Percentiles rank a stretch among this genome's conserved stretches.
Conservation (phyloP, 2,329 filamentous ascomycete species). For the Fusarium foetens region DNA sequence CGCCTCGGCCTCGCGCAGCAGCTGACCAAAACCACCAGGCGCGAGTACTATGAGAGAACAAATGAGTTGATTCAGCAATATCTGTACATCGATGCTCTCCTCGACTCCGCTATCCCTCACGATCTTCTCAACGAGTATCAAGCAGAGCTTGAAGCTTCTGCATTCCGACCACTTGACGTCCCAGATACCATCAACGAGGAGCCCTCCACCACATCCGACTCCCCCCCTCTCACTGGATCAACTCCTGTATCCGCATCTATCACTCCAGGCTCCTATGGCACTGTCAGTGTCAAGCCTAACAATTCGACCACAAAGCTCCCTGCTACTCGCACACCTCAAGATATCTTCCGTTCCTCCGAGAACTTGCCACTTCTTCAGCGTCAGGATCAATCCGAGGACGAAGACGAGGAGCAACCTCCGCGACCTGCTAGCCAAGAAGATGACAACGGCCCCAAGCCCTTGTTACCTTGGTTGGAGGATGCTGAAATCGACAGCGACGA, state of each 20-base stretch:
- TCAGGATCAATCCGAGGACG: slow-evolving; percentile 57
- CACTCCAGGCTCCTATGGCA: slow-evolving; percentile 46
- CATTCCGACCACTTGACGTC: slow-evolving; percentile 66
- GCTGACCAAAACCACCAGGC: slow-evolving; percentile 54
- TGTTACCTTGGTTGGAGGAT: slow-evolving; percentile 78
- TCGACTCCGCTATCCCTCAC: slow-evolving; percentile 93
- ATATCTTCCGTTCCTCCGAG: slow-evolving; percentile 82
- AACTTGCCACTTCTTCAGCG: slow-evolving; percentile 70
- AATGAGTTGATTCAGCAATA: slow-evolving; percentile 93
- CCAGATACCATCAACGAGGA: slow-evolving; percentile 83
- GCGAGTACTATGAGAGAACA: slow-evolving; percentile 87
- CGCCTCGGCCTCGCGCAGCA: background rate
- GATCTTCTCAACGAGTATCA: slow-evolving; percentile 90
- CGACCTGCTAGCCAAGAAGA: slow-evolving; percentile 41
- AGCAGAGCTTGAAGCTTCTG: slow-evolving; percentile 66
- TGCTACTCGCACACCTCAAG: slow-evolving; percentile 83
- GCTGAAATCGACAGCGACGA: slow-evolving; percentile 77
- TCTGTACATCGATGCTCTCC: slow-evolving; percentile 88
- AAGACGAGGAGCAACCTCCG: slow-evolving; percentile 45
- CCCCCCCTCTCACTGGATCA: slow-evolving; percentile 44
- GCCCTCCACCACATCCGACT: slow-evolving; percentile 48
- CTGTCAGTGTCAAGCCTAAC: slow-evolving; percentile 45
- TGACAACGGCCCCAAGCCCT: slow-evolving; percentile 56
- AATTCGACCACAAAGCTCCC: slow-evolving; percentile 54
- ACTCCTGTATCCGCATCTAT: slow-evolving; percentile 32